Evolutionary conservation across 768 basidiomycete species (phyloP), one percentile per base, ranked within the genome.

Genomic region (Infundibulicybe gibba): DNA sequence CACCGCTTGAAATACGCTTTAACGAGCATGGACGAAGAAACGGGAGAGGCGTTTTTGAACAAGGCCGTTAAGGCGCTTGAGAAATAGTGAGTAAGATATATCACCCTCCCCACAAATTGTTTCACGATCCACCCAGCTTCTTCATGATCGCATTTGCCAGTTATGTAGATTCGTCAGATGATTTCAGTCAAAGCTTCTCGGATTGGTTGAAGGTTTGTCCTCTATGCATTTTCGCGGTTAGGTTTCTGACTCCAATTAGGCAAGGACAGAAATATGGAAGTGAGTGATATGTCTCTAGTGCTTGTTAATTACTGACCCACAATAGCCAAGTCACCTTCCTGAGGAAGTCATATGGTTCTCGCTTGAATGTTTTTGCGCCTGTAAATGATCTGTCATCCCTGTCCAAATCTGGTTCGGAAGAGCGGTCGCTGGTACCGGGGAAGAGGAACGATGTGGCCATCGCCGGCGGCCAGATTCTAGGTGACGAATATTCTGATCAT

Each of bases 401-500:
- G 32, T 91, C 93, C 1, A 86, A 80, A 60, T 79, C 81, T 21
- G 77, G 83, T 21, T 72, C 78, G 32, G 78, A 75, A 48, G 71
- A 69, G 33, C 74, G 78, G 16, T 72, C 81, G 1, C 64, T 85
- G 41, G 66, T 84, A 25, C 72, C 82, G 34, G 87, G 83, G n/a
- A 80, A 77, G 60, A 82, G 81, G 62, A 85, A 89, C 51, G 83
- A 86, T 55, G 77, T 84, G 10, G 84, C 79, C 31, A 87, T 85
- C 48, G 68, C 79, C 16, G 92, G 92, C 9, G 92, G 90, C 0
- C 89, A 87, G 59, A 80, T 97, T 38, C 70, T 94, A 1, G 95
- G 93, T 4, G 94, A 97, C 60, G 97, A 99, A 62, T 98, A 92
- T 71, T 92, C 91, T 2, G 88, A 90, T 35, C 90, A 94, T 61